phyloP scores from a whole-genome alignment of 2,329 filamentous ascomycete species.

The Sporothrix sp. region DNA sequence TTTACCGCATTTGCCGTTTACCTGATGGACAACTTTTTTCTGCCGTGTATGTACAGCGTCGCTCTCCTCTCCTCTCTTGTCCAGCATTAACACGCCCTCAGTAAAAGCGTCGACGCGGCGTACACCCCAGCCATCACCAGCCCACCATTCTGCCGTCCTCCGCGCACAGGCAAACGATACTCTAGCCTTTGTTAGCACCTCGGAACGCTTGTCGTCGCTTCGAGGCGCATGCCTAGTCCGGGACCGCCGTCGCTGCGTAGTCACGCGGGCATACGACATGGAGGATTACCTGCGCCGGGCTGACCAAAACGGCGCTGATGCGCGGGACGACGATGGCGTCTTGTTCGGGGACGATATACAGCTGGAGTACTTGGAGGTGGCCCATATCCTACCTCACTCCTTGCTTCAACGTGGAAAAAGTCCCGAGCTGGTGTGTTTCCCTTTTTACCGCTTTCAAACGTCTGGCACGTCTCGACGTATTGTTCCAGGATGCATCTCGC shows the following conservation, averaged over 20 bases:
- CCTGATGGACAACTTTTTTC: slow-evolving; percentile 22
- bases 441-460: too few species aligned
- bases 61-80: background rate
- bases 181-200: slow-evolving; percentile 18
- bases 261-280: slow-evolving; percentile 20
- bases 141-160: slow-evolving; percentile 19
- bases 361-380: too few species aligned
- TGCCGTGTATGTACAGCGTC: slow-evolving; percentile 16
- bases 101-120: slow-evolving; percentile 20
- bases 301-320: background rate
- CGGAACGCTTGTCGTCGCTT: slow-evolving; percentile 20
- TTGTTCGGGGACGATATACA: too few species aligned
- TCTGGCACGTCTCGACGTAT: too few species aligned
- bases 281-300: slow-evolving; percentile 14
- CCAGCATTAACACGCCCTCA: too few species aligned
- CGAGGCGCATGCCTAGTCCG: slow-evolving; percentile 22
- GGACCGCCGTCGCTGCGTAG: slow-evolving; percentile 23
- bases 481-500: slow-evolving; percentile 18
- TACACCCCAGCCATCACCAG: slow-evolving; percentile 21
- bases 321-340: too few species aligned
- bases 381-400: too few species aligned
- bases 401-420: too few species aligned
- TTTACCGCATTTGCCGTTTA: slow-evolving; percentile 21
- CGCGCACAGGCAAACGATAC: slow-evolving; percentile 15
- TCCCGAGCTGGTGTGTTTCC: too few species aligned